Base-by-base conservation (phyloP, 2,329 filamentous ascomycete species). In the Arthroderma uncinatum region DNA sequence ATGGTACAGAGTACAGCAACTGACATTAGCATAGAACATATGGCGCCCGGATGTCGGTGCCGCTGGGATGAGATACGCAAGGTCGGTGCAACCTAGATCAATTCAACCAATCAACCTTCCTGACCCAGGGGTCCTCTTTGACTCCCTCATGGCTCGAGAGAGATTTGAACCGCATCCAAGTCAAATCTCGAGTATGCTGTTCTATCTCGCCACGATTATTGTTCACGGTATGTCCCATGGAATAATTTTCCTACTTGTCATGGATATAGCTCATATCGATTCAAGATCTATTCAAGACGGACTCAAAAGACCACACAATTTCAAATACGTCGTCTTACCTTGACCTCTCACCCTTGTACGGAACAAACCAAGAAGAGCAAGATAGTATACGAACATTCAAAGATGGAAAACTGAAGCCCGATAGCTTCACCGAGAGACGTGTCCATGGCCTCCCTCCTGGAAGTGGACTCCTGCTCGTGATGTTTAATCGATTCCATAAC, bases 161-260 rank as follows among this genome's bases (percentile, higher is more conserved):
- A 25, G 54, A 28, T 61, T 66, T 39, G 67, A 64, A 34, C 64
- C 71, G 33, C 74, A 77, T 56, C 67, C 70, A 2, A 73, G 72
- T 28, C 74, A 72, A 4, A 63, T 79, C 53, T 79, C 76, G 0
- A 72, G 69, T 30, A 72, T 76, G 64, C 64, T 79, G 4, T 75
- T 79, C 57, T 78, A 78, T 47, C 71, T 77, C 9, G 78, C 77
- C 0, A 75, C 75, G 2, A 75, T 79, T 52, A 78, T 79, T 56
- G 79, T 78, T 19, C 78, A 79, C 59, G 78, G 66, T 68, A 60
- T 53, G 62, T n/a, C 9, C 33, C 28, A 37, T 16, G 14, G 10
- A 12, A 16, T 2, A 7, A 12, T 19, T 8, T 12, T 25, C 2
- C n/a, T n/a, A 23, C 12, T 25, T 28, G 16, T 42, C 10, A 12